A percentile compares a stretch with the other conserved stretches of the same genome.
phyloP scores from a whole-genome alignment of 805 yeast species.

The Candida ovalis region DNA sequence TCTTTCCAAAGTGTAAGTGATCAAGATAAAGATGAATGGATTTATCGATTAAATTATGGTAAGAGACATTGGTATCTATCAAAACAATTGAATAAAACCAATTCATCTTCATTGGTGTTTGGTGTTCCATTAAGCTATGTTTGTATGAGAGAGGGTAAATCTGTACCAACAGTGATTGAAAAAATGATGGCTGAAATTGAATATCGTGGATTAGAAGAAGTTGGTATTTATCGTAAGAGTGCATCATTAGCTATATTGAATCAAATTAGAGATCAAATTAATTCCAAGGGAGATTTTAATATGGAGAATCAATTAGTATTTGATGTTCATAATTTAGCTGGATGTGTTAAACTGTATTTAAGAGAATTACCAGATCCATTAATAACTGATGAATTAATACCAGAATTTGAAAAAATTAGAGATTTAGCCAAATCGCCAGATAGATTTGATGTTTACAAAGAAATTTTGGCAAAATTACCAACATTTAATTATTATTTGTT shows the following conservation, averaged over 20 bases:
- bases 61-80: slow-evolving; percentile 56
- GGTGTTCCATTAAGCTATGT: slow-evolving; percentile 81
- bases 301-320: slow-evolving; percentile 42
- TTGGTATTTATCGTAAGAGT: slow-evolving; percentile 79
- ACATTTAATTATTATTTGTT: slow-evolving; percentile 62
- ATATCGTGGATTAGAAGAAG: slow-evolving; percentile 81
- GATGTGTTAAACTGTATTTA: slow-evolving; percentile 77
- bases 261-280: slow-evolving; percentile 41
- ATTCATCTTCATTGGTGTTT: slow-evolving; percentile 46
- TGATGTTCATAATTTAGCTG: slow-evolving; percentile 83
- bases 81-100: slow-evolving; percentile 25
- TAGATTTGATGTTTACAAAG: slow-evolving; percentile 25
- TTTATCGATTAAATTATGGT: slow-evolving; percentile 44
- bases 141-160: slow-evolving; percentile 64
- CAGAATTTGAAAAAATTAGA: slow-evolving; percentile 44
- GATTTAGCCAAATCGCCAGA: slow-evolving; percentile 19
- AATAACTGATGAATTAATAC: slow-evolving; percentile 63
- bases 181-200: slow-evolving; percentile 74
- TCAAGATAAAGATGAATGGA: slow-evolving; percentile 72
- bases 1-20: slow-evolving; percentile 65
- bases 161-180: slow-evolving; percentile 63
- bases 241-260: slow-evolving; percentile 47
- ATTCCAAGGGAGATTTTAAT: slow-evolving; percentile 43
- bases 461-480: slow-evolving; percentile 45
- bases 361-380: slow-evolving; percentile 86